Conservation (phyloP, 1,284 basidiomycete species). For the Naganishia cerealis region DNA sequence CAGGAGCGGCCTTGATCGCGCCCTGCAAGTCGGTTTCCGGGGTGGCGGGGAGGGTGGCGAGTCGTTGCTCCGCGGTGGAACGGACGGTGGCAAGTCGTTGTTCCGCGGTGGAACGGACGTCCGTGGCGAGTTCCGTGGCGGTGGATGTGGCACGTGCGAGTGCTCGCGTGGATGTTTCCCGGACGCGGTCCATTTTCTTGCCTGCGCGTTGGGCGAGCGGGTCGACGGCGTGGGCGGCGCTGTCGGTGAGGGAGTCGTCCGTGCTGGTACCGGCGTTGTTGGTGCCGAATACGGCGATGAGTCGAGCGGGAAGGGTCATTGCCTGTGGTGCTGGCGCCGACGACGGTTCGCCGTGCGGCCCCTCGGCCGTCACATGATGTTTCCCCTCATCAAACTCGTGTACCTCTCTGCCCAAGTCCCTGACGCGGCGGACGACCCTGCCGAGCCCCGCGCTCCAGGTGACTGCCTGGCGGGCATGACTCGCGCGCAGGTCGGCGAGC, state of each 20-base stretch:
- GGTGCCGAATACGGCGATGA: not conserved
- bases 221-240: not conserved
- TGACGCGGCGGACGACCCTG: constrained; percentile 12
- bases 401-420: constrained; percentile 20
- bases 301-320: too few species aligned
- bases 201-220: not conserved
- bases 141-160: too few species aligned
- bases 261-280: not conserved
- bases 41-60: not conserved
- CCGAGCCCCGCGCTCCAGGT: constrained; percentile 29
- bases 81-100: not conserved
- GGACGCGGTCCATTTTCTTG: constrained; percentile 6
- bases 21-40: not conserved
- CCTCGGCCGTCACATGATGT: not conserved
- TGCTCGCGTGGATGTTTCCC: not conserved
- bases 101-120: not conserved
- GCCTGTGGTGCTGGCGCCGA: too few species aligned
- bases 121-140: not conserved
- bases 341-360: not conserved
- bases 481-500: constrained; percentile 37
- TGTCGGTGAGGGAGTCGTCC: not conserved
- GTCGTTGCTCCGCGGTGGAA: not conserved
- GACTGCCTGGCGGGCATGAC: constrained; percentile 29
- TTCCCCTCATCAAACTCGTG: constrained; percentile 7
- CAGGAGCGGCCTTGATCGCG: not conserved